Percentiles rank a stretch among this genome's conserved stretches.
phyloP scores from a whole-genome alignment of 225 moss, liverwort and hornwort species.

The Marchantia polymorpha region DNA sequence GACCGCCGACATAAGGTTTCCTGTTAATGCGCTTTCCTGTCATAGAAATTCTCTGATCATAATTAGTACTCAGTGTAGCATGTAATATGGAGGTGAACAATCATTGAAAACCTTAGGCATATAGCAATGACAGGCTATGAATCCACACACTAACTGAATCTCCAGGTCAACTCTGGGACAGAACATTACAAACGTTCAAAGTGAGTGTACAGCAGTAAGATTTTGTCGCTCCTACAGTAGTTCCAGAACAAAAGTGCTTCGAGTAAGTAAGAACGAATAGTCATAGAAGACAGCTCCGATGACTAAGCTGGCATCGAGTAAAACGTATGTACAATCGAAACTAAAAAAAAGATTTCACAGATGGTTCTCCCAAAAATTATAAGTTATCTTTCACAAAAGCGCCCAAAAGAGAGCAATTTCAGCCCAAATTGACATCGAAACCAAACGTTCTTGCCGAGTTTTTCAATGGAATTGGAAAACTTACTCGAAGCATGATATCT shows the following conservation, averaged over 20 bases:
- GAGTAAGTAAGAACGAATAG: not conserved
- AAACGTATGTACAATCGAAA: not conserved
- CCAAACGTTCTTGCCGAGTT: not conserved
- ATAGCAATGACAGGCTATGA: not conserved
- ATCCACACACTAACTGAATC: not conserved
- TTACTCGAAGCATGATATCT: not conserved
- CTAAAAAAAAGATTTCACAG: not conserved
- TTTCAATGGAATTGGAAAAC: not conserved
- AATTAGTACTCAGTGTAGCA: not conserved
- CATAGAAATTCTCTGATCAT: conserved; percentile 18
- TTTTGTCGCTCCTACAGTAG: not conserved
- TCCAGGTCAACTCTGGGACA: not conserved
- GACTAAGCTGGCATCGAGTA: not conserved
- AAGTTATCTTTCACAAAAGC: not conserved
- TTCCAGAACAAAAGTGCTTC: too few relatives aligned
- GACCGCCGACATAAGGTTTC: conserved; percentile 29
- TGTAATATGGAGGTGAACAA: not conserved
- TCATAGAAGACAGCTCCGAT: not conserved
- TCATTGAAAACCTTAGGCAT: not conserved
- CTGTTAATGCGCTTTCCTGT: conserved; percentile 34
- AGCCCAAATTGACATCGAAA: not conserved
- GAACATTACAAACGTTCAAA: not conserved
- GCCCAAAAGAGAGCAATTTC: not conserved
- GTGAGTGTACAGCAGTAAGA: not conserved
- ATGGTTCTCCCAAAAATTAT: not conserved